These are phyloP conservation scores for Triticum urartu DNA, from an alignment of 176 grass and related monocot species.

Conservation along the genomic window DNA sequence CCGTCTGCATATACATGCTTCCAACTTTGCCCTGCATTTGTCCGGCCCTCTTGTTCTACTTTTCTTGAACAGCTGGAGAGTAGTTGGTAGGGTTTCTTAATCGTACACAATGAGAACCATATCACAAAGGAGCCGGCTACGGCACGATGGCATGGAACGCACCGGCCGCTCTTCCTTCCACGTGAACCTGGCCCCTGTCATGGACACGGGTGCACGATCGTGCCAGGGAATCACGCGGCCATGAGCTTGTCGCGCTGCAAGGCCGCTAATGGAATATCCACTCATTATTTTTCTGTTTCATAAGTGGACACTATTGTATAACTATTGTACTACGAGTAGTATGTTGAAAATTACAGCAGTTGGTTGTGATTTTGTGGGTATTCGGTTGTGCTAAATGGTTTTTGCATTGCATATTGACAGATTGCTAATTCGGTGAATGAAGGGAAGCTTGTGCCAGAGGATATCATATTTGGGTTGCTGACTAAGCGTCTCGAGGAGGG, in stretches of 20 bases:
- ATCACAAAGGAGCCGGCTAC: neutral
- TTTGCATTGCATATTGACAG: slow-evolving; percentile 36
- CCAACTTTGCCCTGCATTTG: slow-evolving; percentile 31
- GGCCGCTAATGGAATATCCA: neutral
- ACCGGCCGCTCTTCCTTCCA: neutral
- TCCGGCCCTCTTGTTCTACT: neutral
- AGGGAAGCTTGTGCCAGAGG: slow-evolving; percentile 79
- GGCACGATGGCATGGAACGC: neutral
- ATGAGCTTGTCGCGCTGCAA: neutral
- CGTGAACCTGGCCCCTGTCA: no score
- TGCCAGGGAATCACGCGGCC: neutral
- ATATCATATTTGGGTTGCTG: slow-evolving; percentile 93
- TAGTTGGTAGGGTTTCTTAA: neutral
- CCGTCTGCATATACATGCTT: slow-evolving; percentile 22
- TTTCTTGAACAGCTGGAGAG: slow-evolving; percentile 1
- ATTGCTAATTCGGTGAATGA: slow-evolving; percentile 81
- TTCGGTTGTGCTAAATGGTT: neutral
- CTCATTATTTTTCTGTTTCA: neutral
- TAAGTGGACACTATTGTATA: neutral
- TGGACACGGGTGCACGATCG: neutral
- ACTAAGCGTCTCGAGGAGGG: slow-evolving; percentile 87
- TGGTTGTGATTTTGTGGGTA: neutral
- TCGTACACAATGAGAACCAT: neutral
- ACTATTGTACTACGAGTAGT: neutral
- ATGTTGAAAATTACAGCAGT: neutral